A percentile compares a stretch with the other conserved stretches of the same genome.
Evolutionary conservation across 164 flowering plant species (phyloP).

Genomic region (Stephania yunnanensis): DNA sequence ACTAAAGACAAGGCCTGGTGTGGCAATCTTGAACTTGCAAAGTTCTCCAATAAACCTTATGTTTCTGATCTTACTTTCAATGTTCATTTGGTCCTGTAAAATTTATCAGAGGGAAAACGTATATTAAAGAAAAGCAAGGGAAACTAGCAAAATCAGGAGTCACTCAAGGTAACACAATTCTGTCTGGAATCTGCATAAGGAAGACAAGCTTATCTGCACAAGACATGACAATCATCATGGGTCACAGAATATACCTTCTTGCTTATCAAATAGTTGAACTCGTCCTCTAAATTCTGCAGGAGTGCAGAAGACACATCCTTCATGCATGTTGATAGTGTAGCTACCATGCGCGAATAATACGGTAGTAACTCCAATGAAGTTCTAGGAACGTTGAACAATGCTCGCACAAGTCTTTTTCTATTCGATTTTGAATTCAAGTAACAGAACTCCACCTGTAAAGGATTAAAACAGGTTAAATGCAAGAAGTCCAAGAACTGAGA

Average conservation of each 20-base stretch:
- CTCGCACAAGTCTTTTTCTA: conserved; percentile 85
- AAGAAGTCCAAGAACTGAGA: neutral
- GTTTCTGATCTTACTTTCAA: conserved; percentile 90
- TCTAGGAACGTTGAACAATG: conserved; percentile 90
- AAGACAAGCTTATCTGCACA: neutral
- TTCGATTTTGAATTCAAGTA: conserved; percentile 86
- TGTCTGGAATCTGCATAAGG: neutral
- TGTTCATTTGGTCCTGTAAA: conserved; percentile 97
- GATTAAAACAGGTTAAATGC: neutral
- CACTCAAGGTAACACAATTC: neutral
- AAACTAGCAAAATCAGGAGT: neutral
- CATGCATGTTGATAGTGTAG: conserved; percentile 93
- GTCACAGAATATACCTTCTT: conserved; percentile 58
- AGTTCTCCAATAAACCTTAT: conserved; percentile 96
- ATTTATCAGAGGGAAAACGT: conserved; percentile 4
- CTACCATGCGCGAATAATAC: conserved; percentile 96
- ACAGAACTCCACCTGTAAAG: conserved; percentile 88
- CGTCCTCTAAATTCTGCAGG: conserved; percentile 83
- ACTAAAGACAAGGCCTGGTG: conserved; percentile 75
- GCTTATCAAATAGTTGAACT: conserved; percentile 77
- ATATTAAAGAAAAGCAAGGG: neutral
- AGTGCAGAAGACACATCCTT: conserved; percentile 85
- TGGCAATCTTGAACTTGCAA: conserved; percentile 88
- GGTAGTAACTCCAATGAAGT: conserved; percentile 89
- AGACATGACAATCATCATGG: neutral